phyloP scores from a whole-genome alignment of 192 early-diverging fungal species.

The Dissophora ornata region DNA sequence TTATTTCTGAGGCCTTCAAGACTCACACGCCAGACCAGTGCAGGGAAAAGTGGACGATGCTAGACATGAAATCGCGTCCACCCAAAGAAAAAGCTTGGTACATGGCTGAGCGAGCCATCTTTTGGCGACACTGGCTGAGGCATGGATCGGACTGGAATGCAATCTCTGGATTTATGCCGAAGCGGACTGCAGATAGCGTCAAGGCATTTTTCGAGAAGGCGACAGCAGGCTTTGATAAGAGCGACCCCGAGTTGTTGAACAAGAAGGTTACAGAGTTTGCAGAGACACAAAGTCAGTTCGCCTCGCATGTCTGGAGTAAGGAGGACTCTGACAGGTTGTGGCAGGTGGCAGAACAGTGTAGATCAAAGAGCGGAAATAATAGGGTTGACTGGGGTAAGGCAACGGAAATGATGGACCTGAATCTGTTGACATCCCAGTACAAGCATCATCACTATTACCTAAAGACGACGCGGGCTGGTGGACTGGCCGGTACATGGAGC shows the following conservation, averaged over 20 bases:
- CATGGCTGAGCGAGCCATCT: constrained; percentile 30
- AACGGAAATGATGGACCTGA: constrained; percentile 9
- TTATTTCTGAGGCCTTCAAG: constrained; percentile 20
- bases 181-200: constrained; percentile 4
- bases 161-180: constrained; percentile 12
- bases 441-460: constrained; percentile 50
- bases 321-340: constrained; percentile 41
- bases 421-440: constrained; percentile 10
- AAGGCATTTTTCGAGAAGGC: constrained; percentile 19
- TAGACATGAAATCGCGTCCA: constrained; percentile 22
- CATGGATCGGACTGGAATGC: constrained; percentile 17
- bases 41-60: constrained; percentile 23
- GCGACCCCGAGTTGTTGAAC: constrained; percentile 3
- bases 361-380: too few species aligned
- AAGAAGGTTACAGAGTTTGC: constrained; percentile 8
- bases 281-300: background rate
- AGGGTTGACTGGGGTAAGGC: constrained; percentile 23
- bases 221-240: constrained; percentile 1
- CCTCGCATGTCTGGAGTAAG: constrained; percentile 13
- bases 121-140: constrained; percentile 39
- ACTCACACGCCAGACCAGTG: constrained; percentile 33
- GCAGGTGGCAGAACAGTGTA: constrained; percentile 20
- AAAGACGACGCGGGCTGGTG: background rate
- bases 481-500: constrained; percentile 15
- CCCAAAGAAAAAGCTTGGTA: constrained; percentile 38